phyloP scores from a whole-genome alignment of 78 protist species.

The Cyanophora paradoxa region DNA sequence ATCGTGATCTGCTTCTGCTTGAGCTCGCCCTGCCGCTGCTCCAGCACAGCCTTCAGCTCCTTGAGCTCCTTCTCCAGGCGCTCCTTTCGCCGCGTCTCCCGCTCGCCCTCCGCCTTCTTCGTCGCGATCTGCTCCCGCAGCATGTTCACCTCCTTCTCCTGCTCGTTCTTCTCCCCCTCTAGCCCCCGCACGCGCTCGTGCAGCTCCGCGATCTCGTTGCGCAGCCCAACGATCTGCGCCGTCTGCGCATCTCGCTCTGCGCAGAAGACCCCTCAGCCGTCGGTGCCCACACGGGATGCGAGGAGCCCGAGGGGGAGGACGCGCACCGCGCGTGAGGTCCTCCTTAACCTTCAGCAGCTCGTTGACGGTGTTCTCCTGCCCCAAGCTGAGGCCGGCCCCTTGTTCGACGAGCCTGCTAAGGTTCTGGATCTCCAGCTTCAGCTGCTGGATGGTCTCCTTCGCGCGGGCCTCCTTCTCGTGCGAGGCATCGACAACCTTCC shows the following conservation, averaged over 20 bases:
- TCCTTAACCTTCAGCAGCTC: conserved; percentile 63
- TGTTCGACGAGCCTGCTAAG: conserved; percentile 67
- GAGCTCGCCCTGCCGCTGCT: conserved; percentile 12
- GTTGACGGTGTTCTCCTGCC: conserved; percentile 72
- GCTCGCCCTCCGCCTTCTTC: conserved; percentile 35
- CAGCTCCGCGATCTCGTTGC: conserved; percentile 18
- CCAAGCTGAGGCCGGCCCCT: conserved; percentile 62
- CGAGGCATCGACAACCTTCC: conserved; percentile 73
- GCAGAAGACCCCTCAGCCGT: too few species aligned
- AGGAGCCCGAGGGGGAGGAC: neutral
- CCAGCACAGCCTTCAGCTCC: neutral
- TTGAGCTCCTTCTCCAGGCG: conserved; percentile 37
- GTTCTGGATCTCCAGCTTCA: conserved; percentile 63
- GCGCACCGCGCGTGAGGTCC: conserved; percentile 64
- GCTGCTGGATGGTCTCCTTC: conserved; percentile 71
- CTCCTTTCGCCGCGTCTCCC: conserved; percentile 32
- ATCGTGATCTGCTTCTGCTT: conserved; percentile 22
- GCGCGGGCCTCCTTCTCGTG: conserved; percentile 73
- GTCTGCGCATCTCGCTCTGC: conserved; percentile 12
- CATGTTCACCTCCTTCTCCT: neutral
- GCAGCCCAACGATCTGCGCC: conserved; percentile 15
- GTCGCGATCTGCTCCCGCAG: neutral
- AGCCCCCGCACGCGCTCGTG: neutral
- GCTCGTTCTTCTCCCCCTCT: neutral
- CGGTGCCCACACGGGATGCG: neutral